A percentile compares a stretch with the other conserved stretches of the same genome.
These are phyloP conservation scores for Cytidiella melzeri DNA, from an alignment of 768 basidiomycete species.

Conservation along the genomic window DNA sequence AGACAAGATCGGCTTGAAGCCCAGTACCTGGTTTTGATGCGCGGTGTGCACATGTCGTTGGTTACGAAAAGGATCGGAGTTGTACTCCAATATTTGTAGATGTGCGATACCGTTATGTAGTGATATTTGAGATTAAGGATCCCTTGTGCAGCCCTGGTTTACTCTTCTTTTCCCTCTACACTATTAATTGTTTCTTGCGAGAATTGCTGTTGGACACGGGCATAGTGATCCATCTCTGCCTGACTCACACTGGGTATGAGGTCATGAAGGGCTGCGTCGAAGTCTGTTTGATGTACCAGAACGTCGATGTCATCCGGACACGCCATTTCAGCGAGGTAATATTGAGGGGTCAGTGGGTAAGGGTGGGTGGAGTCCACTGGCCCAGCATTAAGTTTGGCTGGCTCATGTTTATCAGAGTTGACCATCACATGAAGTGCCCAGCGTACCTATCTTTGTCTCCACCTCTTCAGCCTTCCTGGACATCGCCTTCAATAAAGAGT, in stretches of 20 bases:
- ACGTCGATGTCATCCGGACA: constrained; percentile 62
- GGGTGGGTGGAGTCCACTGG: constrained; percentile 43
- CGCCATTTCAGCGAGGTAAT: constrained; percentile 84
- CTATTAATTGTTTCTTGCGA: constrained; percentile 34
- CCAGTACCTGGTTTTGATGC: constrained; percentile 54
- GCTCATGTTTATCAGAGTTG: neutral
- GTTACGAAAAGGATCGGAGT: neutral
- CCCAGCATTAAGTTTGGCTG: constrained; percentile 37
- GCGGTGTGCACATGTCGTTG: neutral
- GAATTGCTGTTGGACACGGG: constrained; percentile 63
- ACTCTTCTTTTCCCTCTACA: neutral
- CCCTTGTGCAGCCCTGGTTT: neutral
- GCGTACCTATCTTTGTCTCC: constrained; percentile 66
- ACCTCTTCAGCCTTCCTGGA: constrained; percentile 76
- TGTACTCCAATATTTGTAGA: neutral
- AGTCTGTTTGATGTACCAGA: constrained; percentile 71
- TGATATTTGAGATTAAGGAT: neutral
- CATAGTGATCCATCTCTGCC: constrained; percentile 83
- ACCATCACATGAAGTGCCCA: neutral
- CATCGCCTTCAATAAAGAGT: constrained; percentile 95
- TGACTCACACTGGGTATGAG: constrained; percentile 80
- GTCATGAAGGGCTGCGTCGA: constrained; percentile 61
- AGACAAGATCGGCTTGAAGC: constrained; percentile 46
- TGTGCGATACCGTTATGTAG: neutral
- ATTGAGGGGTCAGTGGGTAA: constrained; percentile 77